These are phyloP conservation scores for Pisolithus albus DNA, from an alignment of 768 basidiomycete species.

Conservation along the genomic window DNA sequence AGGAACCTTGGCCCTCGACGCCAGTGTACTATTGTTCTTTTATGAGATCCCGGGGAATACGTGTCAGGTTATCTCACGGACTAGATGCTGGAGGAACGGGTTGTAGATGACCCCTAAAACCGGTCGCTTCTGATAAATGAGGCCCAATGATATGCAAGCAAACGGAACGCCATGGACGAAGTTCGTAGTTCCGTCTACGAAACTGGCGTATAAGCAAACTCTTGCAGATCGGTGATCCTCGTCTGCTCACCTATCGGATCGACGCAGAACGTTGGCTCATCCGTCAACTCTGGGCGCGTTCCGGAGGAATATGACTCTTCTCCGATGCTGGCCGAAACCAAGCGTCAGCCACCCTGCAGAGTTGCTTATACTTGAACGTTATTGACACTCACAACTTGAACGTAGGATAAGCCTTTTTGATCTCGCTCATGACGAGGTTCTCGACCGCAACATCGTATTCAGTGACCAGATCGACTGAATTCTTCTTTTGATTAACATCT, in stretches of 20 bases:
- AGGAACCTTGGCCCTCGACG: constrained; percentile 73
- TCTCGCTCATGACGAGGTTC: constrained; percentile 67
- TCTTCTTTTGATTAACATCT: constrained; percentile 79
- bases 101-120: constrained; percentile 91
- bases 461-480: constrained; percentile 90
- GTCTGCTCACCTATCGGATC: constrained; percentile 78
- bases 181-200: constrained; percentile 79
- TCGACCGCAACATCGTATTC: constrained; percentile 92
- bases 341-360: background rate
- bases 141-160: constrained; percentile 85
- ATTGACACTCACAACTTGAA: constrained; percentile 70
- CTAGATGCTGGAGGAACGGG: constrained; percentile 82
- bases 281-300: constrained; percentile 60
- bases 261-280: constrained; percentile 91
- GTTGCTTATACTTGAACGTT: background rate
- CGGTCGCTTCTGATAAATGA: constrained; percentile 76
- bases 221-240: background rate
- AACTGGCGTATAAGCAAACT: background rate
- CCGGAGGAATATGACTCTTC: constrained; percentile 89
- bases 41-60: background rate
- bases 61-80: constrained; percentile 23
- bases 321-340: constrained; percentile 57
- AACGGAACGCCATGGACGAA: constrained; percentile 83
- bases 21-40: constrained; percentile 57
- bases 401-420: constrained; percentile 57